Evolutionary conservation across 257 asterid species (phyloP), one percentile per base, ranked within the genome.

Genomic region (Oldenlandia corymbosa): DNA sequence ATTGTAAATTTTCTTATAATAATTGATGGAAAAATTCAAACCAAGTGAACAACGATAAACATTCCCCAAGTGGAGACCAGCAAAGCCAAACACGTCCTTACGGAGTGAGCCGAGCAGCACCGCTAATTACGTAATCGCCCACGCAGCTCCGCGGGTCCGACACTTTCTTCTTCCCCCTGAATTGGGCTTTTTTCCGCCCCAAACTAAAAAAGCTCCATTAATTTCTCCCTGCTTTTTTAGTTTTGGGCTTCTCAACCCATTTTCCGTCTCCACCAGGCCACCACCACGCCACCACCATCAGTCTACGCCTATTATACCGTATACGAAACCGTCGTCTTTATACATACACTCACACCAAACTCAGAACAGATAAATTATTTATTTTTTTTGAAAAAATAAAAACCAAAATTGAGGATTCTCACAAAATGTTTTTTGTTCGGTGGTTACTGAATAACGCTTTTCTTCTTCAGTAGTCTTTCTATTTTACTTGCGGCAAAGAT

Each of bases 321-420:
- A 66, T 28, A 28, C 48, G 71, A 55, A 66, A 55, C 64, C 64
- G 64, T 66, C 64, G n/a, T 55, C 54, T 34, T 8, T 46, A 48
- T 34, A 60, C 14, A n/a, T 34, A 14, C 10, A 7, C 4, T 17
- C n/a, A 31, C 2, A 61, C 18, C 31, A 10, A 1, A 32, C 26
- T 7, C 26, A 37, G 26, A 34, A 18, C n/a, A 42, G 24, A 55
- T 43, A 26, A 23, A 21, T 4, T 18, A 9, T n/a, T n/a, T n/a
- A n/a, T n/a, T n/a, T n/a, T n/a, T n/a, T n/a, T n/a, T n/a, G 20
- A 7, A 36, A 65, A 9, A 24, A 2, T 27, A 0, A 30, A 7
- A 18, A 41, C n/a, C 10, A 60, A 1, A 41, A 41, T 34, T 0
- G 9, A 30, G 17, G 30, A 36, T 43, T 45, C 30, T 47, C 23